These are phyloP conservation scores for Phialophora expanda DNA, from an alignment of 2,329 filamentous ascomycete species.

Conservation along the genomic window DNA sequence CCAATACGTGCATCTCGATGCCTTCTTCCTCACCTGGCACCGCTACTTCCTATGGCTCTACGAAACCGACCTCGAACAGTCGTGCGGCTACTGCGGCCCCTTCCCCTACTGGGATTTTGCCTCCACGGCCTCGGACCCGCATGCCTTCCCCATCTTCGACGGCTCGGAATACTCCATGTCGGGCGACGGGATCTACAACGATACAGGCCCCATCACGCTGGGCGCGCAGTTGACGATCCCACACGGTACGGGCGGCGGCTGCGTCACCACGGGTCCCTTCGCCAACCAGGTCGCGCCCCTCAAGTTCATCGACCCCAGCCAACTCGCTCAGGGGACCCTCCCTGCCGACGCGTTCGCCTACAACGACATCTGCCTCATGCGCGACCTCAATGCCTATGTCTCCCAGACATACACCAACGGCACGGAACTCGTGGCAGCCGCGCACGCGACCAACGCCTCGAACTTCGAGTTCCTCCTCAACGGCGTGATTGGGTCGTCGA, in stretches of 20 bases:
- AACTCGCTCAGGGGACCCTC: conserved; percentile 33
- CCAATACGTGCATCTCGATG: conserved; percentile 45
- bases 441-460: conserved; percentile 35
- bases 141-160: conserved; percentile 44
- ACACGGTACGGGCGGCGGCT: conserved; percentile 40
- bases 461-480: conserved; percentile 38
- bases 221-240: conserved; percentile 36
- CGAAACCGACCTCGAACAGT: conserved; percentile 51
- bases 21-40: conserved; percentile 53
- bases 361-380: conserved; percentile 38
- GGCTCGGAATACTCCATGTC: conserved; percentile 47
- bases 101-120: conserved; percentile 52
- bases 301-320: conserved; percentile 35
- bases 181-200: conserved; percentile 41
- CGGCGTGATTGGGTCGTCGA: conserved; percentile 36
- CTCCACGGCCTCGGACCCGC: conserved; percentile 42
- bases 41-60: conserved; percentile 52
- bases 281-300: conserved; percentile 36
- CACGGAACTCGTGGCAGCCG: conserved; percentile 31
- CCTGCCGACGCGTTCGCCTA: conserved; percentile 36
- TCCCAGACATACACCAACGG: conserved; percentile 38
- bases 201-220: conserved; percentile 35
- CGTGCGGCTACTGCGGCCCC: conserved; percentile 53
- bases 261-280: conserved; percentile 41
- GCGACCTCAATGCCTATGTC: conserved; percentile 39